Evolutionary conservation across 2,329 filamentous ascomycete genomes (phyloP), one percentile per base, ranked within the genome.

Genomic region (Dactylellina sp.): DNA sequence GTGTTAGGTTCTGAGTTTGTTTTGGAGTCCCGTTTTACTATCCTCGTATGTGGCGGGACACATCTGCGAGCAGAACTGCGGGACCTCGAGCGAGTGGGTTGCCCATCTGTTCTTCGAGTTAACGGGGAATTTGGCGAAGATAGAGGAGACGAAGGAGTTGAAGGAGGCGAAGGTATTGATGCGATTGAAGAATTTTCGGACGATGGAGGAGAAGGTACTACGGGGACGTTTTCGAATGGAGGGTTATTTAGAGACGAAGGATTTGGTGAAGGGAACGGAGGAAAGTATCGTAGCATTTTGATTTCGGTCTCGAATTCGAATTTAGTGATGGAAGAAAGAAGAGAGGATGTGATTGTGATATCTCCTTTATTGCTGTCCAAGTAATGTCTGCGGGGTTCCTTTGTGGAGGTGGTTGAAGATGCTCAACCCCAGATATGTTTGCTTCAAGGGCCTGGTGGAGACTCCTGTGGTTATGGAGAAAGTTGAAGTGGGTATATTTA

Each of bases 191-290:
- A 75, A 7, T 25, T 39, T n/a, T 61, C 70, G n/a, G 62, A 68
- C 16, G 44, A 40, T 18, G 64, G 57, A n/a, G 55, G 49, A 25
- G 71, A 70, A 18, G 63, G 71, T 2, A 42, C 40, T 37, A 66
- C 32, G 14, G 61, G 56, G n/a, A 47, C 56, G 40, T 63, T 62
- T 47, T 70, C 64, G n/a, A 68, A 44, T 9, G 64, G 63, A 37
- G 71, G 44, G 25, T 57, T 16, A 14, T 53, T 40, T 16, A 59
- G 7, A 20, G 71, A 44, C 22, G 55, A 56, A 42, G 71, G 71
- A 32, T 75, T 75, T 35, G 71, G 71, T 25, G 71, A 75, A 9
- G 62, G 71, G 20, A 75, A 75, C 1, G 71, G 71, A 53, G 71
- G 71, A 39, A 75, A 75, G 16, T 49, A 75, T 28, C 59, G 46